Percentiles rank a stretch among this genome's conserved stretches.
Conservation (phyloP, 352 stramenopile genomes). For the Phytophthora brassicae region DNA sequence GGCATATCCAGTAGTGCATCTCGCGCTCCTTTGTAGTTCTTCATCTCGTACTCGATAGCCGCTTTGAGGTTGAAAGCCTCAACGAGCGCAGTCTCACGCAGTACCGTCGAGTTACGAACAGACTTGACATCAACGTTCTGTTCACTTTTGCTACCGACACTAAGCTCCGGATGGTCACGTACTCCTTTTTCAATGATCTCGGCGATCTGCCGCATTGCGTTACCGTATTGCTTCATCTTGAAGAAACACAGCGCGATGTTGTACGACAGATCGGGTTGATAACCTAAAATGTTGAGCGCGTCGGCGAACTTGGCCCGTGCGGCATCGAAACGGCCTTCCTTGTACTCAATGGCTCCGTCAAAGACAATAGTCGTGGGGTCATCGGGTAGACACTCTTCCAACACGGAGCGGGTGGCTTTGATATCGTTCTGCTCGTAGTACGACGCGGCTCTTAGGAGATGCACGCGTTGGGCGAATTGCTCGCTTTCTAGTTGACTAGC, state of each 20-base stretch:
- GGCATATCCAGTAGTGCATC: slow-evolving; percentile 94
- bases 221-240: slow-evolving; percentile 90
- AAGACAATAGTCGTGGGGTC: slow-evolving; percentile 92
- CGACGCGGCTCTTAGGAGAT: slow-evolving; percentile 87
- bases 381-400: slow-evolving; percentile 92
- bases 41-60: slow-evolving; percentile 95
- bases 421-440: slow-evolving; percentile 97
- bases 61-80: slow-evolving; percentile 96
- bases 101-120: slow-evolving; percentile 91
- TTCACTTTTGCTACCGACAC: slow-evolving; percentile 91
- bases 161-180: slow-evolving; percentile 92
- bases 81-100: slow-evolving; percentile 92
- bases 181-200: slow-evolving; percentile 94
- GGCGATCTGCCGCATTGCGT: slow-evolving; percentile 90
- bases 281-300: slow-evolving; percentile 92
- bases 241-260: slow-evolving; percentile 97
- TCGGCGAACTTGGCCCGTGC: slow-evolving; percentile 92
- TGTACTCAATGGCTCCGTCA: slow-evolving; percentile 83
- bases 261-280: slow-evolving; percentile 93
- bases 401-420: slow-evolving; percentile 84
- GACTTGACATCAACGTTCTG: slow-evolving; percentile 85
- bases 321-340: slow-evolving; percentile 87
- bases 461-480: slow-evolving; percentile 85
- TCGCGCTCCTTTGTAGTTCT: slow-evolving; percentile 85
- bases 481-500: slow-evolving; percentile 83